Base-by-base conservation (phyloP, 169 alveolate species). In the Plasmodium gaboni region DNA sequence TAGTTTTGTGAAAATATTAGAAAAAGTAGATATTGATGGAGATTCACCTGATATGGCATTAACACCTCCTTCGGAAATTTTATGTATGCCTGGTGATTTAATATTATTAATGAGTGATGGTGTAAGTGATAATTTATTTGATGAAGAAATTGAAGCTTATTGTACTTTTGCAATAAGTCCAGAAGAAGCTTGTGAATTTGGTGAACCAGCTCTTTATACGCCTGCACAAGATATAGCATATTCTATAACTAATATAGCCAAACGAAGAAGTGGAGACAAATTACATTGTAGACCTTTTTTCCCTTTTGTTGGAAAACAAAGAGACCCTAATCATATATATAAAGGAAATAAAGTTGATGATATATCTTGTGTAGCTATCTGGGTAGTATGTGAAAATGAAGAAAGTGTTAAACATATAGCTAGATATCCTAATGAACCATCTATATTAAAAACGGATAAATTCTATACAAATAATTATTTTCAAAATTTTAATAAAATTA, bases 11-110 rank as follows among this genome's bases (percentile, higher is more conserved):
- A 70, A 87, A 22, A 89, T 88, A 13, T 73, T 92, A 22, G 83
- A 92, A 64, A 74, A 88, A 50, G 91, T 92, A 60, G 95, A 92
- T 48, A 74, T 91, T 10, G 94, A 70, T 50, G 95, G 95, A 48
- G 95, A 92, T 69, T 59, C 94, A n/a, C 92, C 94, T 10, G 95
- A 89, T 57, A 87, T 74, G 74, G 94, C 94, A 22, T 59, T 17
- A 48, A 70, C 92, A 24, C 93, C 95, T 0, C 88, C 88, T 10
- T 88, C 89, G 28, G 94, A 92, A 55, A 88, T 92, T 48, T 76
- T 89, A 72, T 74, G 89, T 87, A 93, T 89, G 80, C 95, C 95
- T 0, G 94, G 94, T 46, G 95, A 93, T 73, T 78, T 93, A 51
- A 64, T 93, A 24, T 73, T 93, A 57, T 63, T 74, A 67, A 89